phyloP scores from a whole-genome alignment of 352 stramenopile genomes.

The Phytophthora citrophthora region DNA sequence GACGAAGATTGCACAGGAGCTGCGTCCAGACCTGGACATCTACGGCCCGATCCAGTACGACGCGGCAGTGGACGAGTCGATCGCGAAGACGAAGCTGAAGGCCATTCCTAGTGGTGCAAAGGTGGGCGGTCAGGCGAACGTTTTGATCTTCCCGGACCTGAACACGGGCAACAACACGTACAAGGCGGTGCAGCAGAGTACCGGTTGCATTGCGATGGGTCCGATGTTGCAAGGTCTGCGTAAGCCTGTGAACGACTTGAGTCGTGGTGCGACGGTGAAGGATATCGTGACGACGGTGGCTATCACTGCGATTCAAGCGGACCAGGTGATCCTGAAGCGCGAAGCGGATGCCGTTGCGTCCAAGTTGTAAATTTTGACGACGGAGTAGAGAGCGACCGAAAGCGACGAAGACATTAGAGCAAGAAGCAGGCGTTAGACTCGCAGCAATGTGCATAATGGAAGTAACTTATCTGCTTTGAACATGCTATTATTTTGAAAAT shows the following conservation, averaged over 20 bases:
- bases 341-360: conserved; percentile 15
- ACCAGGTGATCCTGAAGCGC: conserved; percentile 59
- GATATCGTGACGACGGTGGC: conserved; percentile 92
- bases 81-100: conserved; percentile 86
- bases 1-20: conserved; percentile 66
- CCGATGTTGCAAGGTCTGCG: conserved; percentile 89
- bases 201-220: conserved; percentile 80
- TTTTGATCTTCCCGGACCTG: conserved; percentile 88
- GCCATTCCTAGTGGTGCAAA: conserved; percentile 58
- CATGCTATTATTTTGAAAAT: too few relatives aligned
- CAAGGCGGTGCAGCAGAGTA: conserved; percentile 89
- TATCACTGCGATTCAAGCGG: conserved; percentile 88
- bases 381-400: conserved; percentile 19
- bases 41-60: conserved; percentile 91
- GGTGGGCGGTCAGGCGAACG: conserved; percentile 84
- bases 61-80: conserved; percentile 74
- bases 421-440: conserved; percentile 8
- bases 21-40: conserved; percentile 79
- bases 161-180: conserved; percentile 92
- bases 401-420: conserved; percentile 18
- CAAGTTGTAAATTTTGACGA: conserved; percentile 23
- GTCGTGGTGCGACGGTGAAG: conserved; percentile 86
- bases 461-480: conserved; percentile 39
- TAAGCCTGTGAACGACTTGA: conserved; percentile 91
- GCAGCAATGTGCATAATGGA: conserved; percentile 27